Conservation (phyloP, 2,329 filamentous ascomycete genomes). For the Alternaria ventricosa region DNA sequence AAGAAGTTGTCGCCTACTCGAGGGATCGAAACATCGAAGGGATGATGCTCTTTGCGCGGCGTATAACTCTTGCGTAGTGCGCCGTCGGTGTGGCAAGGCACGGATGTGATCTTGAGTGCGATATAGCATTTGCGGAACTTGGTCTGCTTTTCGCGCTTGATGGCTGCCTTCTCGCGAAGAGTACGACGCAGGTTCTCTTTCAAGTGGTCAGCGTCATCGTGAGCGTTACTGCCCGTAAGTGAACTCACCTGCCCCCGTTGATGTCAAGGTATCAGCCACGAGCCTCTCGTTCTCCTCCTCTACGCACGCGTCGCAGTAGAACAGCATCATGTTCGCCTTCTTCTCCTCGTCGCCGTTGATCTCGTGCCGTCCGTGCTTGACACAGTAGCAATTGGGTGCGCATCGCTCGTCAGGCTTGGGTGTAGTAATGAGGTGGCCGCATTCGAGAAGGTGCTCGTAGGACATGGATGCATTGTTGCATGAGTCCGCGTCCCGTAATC, state of each 20-base stretch:
- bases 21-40: slow-evolving; percentile 13
- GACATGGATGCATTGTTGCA: slow-evolving; percentile 1
- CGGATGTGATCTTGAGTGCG: slow-evolving; percentile 6
- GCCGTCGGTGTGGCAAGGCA: slow-evolving; percentile 16
- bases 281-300: slow-evolving; percentile 1
- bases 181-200: neutral
- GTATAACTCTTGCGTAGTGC: neutral
- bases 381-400: slow-evolving; percentile 17
- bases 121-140: slow-evolving; percentile 21
- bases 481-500: neutral
- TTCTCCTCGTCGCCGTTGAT: neutral
- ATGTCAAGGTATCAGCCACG: neutral
- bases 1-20: slow-evolving; percentile 21
- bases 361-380: neutral
- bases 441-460: slow-evolving; percentile 15
- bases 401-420: slow-evolving; percentile 4
- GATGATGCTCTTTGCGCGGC: slow-evolving; percentile 6
- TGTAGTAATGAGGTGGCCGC: slow-evolving; percentile 12
- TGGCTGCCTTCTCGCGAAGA: neutral
- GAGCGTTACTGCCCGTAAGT: neutral
- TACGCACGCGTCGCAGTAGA: slow-evolving; percentile 21
- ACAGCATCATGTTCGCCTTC: neutral
- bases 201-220: neutral
- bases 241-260: slow-evolving; percentile 1
- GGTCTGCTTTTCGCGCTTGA: neutral